phyloP scores from a whole-genome alignment of 306 rosid genomes.

The Fragaria iinumae region DNA sequence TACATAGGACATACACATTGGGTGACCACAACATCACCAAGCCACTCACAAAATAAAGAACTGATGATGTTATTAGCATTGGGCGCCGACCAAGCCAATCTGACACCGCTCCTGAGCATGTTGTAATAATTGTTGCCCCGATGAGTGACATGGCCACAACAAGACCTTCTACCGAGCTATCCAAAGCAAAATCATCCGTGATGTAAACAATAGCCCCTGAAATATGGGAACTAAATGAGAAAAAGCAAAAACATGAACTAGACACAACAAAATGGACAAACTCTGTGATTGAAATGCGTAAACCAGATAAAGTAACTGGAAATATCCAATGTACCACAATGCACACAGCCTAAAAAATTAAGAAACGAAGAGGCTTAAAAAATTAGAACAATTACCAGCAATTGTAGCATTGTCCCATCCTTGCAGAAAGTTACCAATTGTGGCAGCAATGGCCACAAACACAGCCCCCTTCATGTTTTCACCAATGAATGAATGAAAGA shows the following conservation, averaged over 20 bases:
- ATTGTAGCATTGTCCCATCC: slow-evolving; percentile 98
- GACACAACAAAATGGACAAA: slow-evolving; percentile 5
- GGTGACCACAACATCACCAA: slow-evolving; percentile 84
- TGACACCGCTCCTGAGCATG: slow-evolving; percentile 63
- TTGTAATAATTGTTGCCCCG: slow-evolving; percentile 71
- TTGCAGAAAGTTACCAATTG: slow-evolving; percentile 80
- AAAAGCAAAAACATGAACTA: not conserved
- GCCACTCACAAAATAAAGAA: slow-evolving; percentile 59
- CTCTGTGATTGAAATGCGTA: not conserved
- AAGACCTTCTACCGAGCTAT: slow-evolving; percentile 59
- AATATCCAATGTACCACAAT: not conserved
- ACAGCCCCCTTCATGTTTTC: slow-evolving; percentile 66
- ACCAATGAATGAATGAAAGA: slow-evolving; percentile 7
- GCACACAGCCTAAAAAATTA: not conserved
- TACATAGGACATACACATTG: slow-evolving; percentile 59
- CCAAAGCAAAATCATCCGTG: slow-evolving; percentile 49
- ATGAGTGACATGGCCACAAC: slow-evolving; percentile 85
- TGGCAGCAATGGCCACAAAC: slow-evolving; percentile 79
- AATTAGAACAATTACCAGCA: slow-evolving; percentile 49
- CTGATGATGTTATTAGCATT: slow-evolving; percentile 67
- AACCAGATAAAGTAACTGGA: not conserved
- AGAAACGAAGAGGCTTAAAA: not conserved
- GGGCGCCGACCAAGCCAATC: slow-evolving; percentile 74
- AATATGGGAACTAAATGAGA: not conserved
- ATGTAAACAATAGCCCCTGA: slow-evolving; percentile 74